phyloP scores from a whole-genome alignment of 164 flowering plant species.

The Stephania japonica region DNA sequence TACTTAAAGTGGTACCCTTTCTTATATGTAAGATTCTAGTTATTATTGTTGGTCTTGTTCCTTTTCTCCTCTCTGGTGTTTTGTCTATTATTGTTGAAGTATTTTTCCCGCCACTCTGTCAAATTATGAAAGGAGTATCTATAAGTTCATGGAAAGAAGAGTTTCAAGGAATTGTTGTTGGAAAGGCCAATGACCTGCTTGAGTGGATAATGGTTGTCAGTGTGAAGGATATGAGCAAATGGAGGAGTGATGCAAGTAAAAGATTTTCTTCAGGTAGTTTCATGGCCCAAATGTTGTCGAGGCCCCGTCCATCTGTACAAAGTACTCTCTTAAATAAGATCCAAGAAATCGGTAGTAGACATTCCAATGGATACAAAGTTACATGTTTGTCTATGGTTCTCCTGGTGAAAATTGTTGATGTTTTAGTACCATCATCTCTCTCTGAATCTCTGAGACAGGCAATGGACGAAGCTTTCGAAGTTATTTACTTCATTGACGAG shows the following conservation, averaged over 20 bases:
- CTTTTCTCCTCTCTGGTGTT: too few species aligned
- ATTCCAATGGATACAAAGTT: background rate
- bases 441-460: background rate
- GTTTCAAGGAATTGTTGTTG: background rate
- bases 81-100: too few species aligned
- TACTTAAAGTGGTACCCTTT: too few species aligned
- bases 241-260: background rate
- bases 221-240: conserved; percentile 5
- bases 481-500: background rate
- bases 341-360: background rate
- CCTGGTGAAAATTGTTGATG: background rate
- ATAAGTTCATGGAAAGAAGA: background rate
- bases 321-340: background rate
- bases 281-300: background rate
- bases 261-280: background rate
- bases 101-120: background rate
- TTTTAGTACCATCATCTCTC: background rate
- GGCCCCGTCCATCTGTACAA: background rate
- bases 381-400: background rate
- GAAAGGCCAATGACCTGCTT: background rate
- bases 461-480: background rate
- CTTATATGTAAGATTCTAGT: too few species aligned
- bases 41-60: too few species aligned
- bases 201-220: conserved; percentile 1
- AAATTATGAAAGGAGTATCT: background rate